Evolutionary conservation across 2,329 filamentous ascomycete genomes (phyloP).

Genomic region (Xylariaceae sp.): DNA sequence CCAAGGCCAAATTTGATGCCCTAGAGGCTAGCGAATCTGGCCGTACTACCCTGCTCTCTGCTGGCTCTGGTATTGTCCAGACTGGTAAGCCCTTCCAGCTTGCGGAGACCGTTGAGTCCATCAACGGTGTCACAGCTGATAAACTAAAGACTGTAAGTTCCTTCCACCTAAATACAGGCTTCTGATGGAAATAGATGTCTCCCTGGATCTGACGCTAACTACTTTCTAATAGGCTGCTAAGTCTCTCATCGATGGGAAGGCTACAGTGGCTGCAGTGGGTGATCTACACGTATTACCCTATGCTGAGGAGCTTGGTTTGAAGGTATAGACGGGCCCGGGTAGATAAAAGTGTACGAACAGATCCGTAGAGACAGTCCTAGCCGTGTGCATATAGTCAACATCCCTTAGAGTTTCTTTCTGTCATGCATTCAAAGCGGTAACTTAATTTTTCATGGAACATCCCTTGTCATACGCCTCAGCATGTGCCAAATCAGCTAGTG

Average conservation of each 20-base stretch:
- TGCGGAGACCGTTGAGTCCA: slow-evolving; percentile 68
- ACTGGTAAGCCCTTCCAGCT: slow-evolving; percentile 80
- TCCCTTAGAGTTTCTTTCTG: slow-evolving; percentile 32
- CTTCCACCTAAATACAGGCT: too few relatives aligned
- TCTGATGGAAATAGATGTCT: too few relatives aligned
- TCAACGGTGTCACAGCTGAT: slow-evolving; percentile 77
- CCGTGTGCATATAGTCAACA: slow-evolving; percentile 42
- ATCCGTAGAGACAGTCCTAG: slow-evolving; percentile 35
- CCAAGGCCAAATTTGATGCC: slow-evolving; percentile 87
- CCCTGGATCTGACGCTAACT: slow-evolving; percentile 25
- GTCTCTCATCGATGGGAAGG: slow-evolving; percentile 80
- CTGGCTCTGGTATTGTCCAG: slow-evolving; percentile 77
- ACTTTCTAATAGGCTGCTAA: slow-evolving; percentile 66
- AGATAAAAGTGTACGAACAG: slow-evolving; percentile 39
- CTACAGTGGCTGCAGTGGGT: slow-evolving; percentile 82
- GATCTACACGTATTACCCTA: slow-evolving; percentile 88
- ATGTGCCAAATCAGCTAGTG: too few relatives aligned
- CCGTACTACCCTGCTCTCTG: slow-evolving; percentile 71
- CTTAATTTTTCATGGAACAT: not conserved
- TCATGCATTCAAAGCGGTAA: not conserved
- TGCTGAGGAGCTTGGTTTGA: slow-evolving; percentile 88
- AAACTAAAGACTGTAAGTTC: slow-evolving; percentile 76
- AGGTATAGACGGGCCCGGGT: slow-evolving; percentile 61
- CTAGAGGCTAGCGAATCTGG: slow-evolving; percentile 77
- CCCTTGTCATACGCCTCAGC: not conserved